Base-by-base conservation (phyloP, 176 grass and related monocot genomes). In the Cenchrus fungigraminus region DNA sequence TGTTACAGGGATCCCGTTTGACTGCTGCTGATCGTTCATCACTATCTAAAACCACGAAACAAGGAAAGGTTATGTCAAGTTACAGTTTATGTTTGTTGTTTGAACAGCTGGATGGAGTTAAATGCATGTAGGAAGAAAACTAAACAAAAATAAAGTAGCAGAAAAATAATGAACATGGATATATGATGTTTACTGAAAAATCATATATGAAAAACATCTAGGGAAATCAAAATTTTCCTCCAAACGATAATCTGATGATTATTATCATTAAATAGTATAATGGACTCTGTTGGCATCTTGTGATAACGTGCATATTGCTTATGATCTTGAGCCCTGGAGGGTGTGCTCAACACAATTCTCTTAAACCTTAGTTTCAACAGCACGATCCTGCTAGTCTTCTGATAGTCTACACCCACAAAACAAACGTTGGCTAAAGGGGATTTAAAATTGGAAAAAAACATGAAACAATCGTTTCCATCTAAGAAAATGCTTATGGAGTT, bases 1-100 rank as follows among this genome's bases (percentile, higher is more conserved):
- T 76, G 96, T 98, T 49, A 98, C 89, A 15, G 91, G 96, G 52
- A 98, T 95, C 68, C 96, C 96, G 87, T 98, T 92, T 68, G 96
- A 74, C 32, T 92, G 91, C 66, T 98, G 91, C 73, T 98, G 93
- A 62, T 98, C 96, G 74, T 98, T 94, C 96, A 98, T 98, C 80
- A 95, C 83, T 55, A 98, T 98, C 96, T 98, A 87, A 80, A 88
- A 87, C 56, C 82, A 68, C 20, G 80, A 78, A 87, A 34, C 3
- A 25, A 52, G 47, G 59, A 65, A 78, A 72, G 66, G 15, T 68
- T 17, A 79, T 15, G 67, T 2, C 53, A 64, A 17, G 53, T 65
- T 74, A 56, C 31, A 65, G 4, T 68, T 74, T 52, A 58, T n/a
- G 50, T 65, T 65, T 66, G 31, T 50, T n/a, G 50, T 65, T 65